phyloP scores from a whole-genome alignment of 148 eudicot genomes.

The Chenopodium suecicum region DNA sequence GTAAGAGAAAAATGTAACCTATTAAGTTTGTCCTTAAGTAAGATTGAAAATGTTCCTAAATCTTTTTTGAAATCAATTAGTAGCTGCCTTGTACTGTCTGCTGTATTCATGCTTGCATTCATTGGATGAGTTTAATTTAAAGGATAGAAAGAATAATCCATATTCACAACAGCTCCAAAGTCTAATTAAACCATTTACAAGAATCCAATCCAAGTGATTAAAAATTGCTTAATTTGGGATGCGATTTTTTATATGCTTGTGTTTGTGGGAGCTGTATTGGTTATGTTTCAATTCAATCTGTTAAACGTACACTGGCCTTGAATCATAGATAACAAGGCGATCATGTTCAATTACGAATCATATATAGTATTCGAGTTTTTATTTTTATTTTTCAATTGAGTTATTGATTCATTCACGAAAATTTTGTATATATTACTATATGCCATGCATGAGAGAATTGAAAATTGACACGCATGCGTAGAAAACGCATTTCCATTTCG shows the following conservation, averaged over 20 bases:
- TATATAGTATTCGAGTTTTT: too few relatives aligned
- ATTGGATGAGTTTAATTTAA: conserved; percentile 8
- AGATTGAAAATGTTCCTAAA: conserved; percentile 15
- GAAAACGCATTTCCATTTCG: neutral
- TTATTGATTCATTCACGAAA: too few relatives aligned
- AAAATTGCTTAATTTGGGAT: too few relatives aligned
- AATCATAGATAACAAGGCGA: too few relatives aligned
- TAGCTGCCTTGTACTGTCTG: neutral
- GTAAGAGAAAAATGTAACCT: conserved; percentile 4
- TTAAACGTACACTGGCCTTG: too few relatives aligned
- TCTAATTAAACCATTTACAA: neutral
- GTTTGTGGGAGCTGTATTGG: neutral
- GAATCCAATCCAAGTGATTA: too few relatives aligned
- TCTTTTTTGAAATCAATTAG: conserved; percentile 5
- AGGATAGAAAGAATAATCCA: conserved; percentile 16
- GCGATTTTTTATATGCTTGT: neutral
- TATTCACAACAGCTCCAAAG: conserved; percentile 18
- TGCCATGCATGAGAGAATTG: neutral
- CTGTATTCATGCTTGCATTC: conserved; percentile 1
- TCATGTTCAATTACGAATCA: too few relatives aligned
- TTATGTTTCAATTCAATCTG: too few relatives aligned
- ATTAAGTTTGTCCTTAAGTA: conserved; percentile 24
- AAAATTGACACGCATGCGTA: neutral
- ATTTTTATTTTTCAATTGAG: too few relatives aligned
- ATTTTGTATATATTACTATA: too few relatives aligned